Evolutionary conservation across 306 rosid genomes (phyloP).

Genomic region (Cicer chorassanicum): DNA sequence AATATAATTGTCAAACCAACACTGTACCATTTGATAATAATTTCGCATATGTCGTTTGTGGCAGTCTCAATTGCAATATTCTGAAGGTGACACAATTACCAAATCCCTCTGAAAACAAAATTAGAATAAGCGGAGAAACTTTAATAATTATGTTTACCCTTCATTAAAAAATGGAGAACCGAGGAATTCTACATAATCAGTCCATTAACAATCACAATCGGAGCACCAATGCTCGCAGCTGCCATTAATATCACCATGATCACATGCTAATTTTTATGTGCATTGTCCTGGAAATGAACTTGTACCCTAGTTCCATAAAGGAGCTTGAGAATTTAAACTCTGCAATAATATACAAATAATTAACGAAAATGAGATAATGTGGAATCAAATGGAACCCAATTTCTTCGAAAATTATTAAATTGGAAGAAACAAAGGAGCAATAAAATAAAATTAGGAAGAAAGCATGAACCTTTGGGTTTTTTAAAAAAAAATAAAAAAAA

Average conservation of each 20-base stretch:
- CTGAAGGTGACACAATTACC: slow-evolving; percentile 30
- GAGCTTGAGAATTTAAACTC: slow-evolving; percentile 37
- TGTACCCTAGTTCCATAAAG: slow-evolving; percentile 41
- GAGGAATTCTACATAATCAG: slow-evolving; percentile 19
- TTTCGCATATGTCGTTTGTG: neutral
- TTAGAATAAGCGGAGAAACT: slow-evolving; percentile 37
- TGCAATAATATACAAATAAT: slow-evolving; percentile 30
- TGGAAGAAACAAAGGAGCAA: slow-evolving; percentile 1
- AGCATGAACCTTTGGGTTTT: neutral
- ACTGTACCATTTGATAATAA: slow-evolving; percentile 12
- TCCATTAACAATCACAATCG: slow-evolving; percentile 15
- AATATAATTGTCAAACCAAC: slow-evolving; percentile 9
- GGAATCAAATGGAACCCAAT: slow-evolving; percentile 21
- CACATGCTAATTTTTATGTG: neutral
- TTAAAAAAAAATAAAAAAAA: too few relatives aligned
- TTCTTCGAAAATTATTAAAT: slow-evolving; percentile 7
- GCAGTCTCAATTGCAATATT: slow-evolving; percentile 4
- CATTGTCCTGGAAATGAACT: slow-evolving; percentile 24
- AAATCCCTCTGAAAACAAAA: slow-evolving; percentile 33
- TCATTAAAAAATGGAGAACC: slow-evolving; percentile 21
- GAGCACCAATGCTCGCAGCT: slow-evolving; percentile 13
- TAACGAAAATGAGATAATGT: slow-evolving; percentile 9
- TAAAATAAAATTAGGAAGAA: neutral
- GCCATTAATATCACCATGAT: neutral
- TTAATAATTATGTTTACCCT: slow-evolving; percentile 26